Conservation (phyloP, 2,329 filamentous ascomycete genomes). For the Stachybotrys echinatus region DNA sequence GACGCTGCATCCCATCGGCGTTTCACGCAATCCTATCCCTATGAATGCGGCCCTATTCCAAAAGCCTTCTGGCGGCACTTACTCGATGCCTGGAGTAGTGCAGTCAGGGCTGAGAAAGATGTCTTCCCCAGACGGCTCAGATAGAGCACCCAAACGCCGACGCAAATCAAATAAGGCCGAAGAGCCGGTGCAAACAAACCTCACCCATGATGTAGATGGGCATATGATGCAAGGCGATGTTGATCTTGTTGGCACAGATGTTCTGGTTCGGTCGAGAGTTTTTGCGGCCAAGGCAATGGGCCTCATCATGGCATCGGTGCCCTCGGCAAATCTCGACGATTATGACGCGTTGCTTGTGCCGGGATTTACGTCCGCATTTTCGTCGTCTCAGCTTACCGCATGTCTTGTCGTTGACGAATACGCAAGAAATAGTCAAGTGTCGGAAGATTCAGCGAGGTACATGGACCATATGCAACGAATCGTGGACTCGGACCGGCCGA, state of each 20-base stretch:
- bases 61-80: conserved; percentile 85
- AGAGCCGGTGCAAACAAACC: conserved; percentile 53
- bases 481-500: conserved; percentile 74
- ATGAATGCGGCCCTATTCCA: conserved; percentile 90
- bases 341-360: conserved; percentile 63
- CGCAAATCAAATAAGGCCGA: conserved; percentile 82
- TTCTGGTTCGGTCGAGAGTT: conserved; percentile 83
- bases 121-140: conserved; percentile 47
- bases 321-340: conserved; percentile 53
- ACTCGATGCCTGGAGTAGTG: conserved; percentile 48
- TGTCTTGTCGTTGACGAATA: conserved; percentile 87
- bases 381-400: conserved; percentile 80
- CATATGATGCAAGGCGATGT: conserved; percentile 98
- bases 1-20: conserved; percentile 85
- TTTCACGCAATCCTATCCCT: conserved; percentile 82
- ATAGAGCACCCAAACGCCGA: conserved; percentile 68
- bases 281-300: conserved; percentile 83
- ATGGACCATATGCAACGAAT: conserved; percentile 64
- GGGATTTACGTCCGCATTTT: conserved; percentile 66
- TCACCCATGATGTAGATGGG: conserved; percentile 93
- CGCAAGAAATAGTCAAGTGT: conserved; percentile 51
- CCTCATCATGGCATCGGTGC: conserved; percentile 72
- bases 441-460: conserved; percentile 45
- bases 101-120: conserved; percentile 39
- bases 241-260: conserved; percentile 86